These are phyloP conservation scores for Aspergillus wentii DNA, from an alignment of 495 filamentous ascomycete species.

Conservation along the genomic window DNA sequence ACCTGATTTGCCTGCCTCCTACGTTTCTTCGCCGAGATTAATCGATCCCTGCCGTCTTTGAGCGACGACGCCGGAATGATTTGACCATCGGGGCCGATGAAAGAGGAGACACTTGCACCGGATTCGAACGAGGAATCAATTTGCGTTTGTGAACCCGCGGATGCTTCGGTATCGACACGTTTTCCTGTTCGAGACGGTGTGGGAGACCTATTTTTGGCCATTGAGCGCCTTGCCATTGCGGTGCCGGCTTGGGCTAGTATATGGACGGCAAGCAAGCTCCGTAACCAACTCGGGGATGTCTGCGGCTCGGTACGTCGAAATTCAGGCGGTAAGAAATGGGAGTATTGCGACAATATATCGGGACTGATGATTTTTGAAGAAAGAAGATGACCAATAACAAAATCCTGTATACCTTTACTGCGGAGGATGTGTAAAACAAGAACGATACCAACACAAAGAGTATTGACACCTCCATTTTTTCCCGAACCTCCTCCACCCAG, in stretches of 20 bases:
- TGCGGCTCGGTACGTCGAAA: conserved; percentile 38
- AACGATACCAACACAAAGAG: conserved; percentile 79
- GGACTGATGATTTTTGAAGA: conserved; percentile 42
- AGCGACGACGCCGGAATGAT: conserved; percentile 38
- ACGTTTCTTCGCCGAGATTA: conserved; percentile 69
- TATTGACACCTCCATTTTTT: conserved; percentile 65
- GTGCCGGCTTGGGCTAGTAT: conserved; percentile 75
- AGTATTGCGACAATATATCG: conserved; percentile 40
- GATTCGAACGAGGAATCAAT: conserved; percentile 42
- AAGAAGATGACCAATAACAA: conserved; percentile 40
- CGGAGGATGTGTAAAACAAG: conserved; percentile 60
- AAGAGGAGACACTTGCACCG: conserved; percentile 41
- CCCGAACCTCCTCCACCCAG: conserved; percentile 79
- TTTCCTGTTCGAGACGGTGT: conserved; percentile 38
- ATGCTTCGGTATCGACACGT: conserved; percentile 54
- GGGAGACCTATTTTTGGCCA: conserved; percentile 45
- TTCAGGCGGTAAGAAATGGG: conserved; percentile 37
- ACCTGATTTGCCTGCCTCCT: conserved; percentile 86
- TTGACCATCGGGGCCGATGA: conserved; percentile 47
- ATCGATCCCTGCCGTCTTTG: conserved; percentile 52
- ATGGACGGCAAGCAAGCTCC: conserved; percentile 71
- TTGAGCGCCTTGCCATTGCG: conserved; percentile 48
- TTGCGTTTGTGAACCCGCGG: conserved; percentile 42
- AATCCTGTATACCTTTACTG: conserved; percentile 53
- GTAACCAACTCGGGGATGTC: conserved; percentile 53